Base-by-base conservation (phyloP, 345 rosid species). In the Raphanus raphanistrum region DNA sequence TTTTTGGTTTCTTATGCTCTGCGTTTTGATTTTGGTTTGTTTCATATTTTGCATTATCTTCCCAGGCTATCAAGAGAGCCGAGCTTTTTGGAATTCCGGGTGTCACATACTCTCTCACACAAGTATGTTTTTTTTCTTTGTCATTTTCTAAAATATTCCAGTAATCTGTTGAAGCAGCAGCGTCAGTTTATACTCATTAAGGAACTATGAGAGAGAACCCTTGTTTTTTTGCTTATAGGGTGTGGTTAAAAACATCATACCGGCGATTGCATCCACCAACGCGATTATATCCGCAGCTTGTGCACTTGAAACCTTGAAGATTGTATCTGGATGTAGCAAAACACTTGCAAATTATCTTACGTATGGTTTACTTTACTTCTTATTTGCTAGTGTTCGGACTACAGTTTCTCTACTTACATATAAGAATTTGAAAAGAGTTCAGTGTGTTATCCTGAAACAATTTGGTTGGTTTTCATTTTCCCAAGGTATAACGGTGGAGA, bases 231-330 rank as follows among this genome's bases (percentile, higher is more conserved):
- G 45, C 66, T 55, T 50, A 9, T 83, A 94, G 98, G 98, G 98
- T 55, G 98, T 94, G 66, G 95, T 92, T 81, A 92, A 92, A 84
- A 95, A 95, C 80, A 95, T 95, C 38, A 91, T 95, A 81, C 99
- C 97, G 32, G 99, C 99, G 9, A 95, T 95, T 85, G 99, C 99
- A 76, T 95, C 98, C 67, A 95, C 99, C 72, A 95, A 95, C 78
- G 99, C 98, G 15, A 87, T 95, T 74, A 86, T 95, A 76, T 91
- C 99, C 63, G 98, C 94, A 45, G 94, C 94, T 12, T 95, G 99
- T 83, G 85, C 96, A 2, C 86, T 95, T 79, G 98, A 95, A 86
- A 91, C 97, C 73, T 89, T 95, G 88, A 95, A 92, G 89, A 85
- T 95, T 81, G 94, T 84, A 60, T 91, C 99, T 68, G 98, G 91